phyloP scores from a whole-genome alignment of 202 grass and related monocot species.

The Setaria italica region DNA sequence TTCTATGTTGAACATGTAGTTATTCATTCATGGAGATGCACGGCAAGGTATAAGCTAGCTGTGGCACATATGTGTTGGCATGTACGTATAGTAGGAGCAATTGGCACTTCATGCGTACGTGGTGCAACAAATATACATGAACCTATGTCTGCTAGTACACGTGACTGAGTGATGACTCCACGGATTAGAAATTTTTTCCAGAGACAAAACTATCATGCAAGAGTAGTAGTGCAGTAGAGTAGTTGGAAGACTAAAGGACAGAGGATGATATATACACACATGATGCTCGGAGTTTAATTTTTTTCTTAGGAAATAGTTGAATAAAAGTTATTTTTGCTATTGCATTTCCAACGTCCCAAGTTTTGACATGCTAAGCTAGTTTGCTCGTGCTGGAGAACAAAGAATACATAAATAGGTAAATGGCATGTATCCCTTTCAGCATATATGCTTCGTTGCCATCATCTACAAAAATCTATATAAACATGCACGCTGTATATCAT shows the following conservation, averaged over 20 bases:
- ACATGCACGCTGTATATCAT: background rate
- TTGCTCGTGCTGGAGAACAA: background rate
- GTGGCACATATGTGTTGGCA: too few relatives aligned
- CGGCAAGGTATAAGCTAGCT: too few relatives aligned
- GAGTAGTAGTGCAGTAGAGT: background rate
- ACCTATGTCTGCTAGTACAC: slow-evolving; percentile 30
- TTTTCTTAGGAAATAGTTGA: background rate
- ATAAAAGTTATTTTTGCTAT: background rate
- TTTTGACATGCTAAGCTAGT: background rate
- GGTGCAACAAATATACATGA: background rate
- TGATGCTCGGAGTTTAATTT: background rate
- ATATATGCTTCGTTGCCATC: background rate
- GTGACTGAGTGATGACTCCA: background rate
- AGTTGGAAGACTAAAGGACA: background rate
- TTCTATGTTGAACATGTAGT: too few relatives aligned
- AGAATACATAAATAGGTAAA: background rate
- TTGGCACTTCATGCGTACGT: background rate
- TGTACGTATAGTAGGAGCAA: background rate
- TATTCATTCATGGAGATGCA: too few relatives aligned
- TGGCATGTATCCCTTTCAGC: background rate
- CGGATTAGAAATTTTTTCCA: background rate
- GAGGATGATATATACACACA: background rate
- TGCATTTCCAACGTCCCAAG: background rate
- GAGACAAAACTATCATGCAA: background rate
- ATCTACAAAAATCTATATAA: background rate